Conservation (phyloP, 768 basidiomycete genomes). For the Leccinellum luteum region DNA sequence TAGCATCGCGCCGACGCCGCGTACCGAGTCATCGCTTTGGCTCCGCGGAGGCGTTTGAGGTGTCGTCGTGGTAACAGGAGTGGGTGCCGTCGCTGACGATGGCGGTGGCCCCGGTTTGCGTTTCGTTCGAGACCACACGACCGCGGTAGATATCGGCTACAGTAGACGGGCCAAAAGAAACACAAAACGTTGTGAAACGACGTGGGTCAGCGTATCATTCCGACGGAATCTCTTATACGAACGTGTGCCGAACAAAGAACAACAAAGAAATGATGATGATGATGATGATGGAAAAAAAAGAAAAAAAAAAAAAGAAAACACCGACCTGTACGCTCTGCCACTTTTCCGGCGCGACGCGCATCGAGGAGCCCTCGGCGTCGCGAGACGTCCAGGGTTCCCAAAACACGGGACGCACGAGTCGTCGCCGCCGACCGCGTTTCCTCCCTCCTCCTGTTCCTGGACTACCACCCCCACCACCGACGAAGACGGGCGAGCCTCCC, state of each 20-base stretch:
- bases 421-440: slow-evolving; percentile 19
- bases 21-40: neutral
- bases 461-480: neutral
- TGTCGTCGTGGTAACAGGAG: neutral
- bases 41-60: neutral
- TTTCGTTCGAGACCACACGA: slow-evolving; percentile 17
- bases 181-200: neutral
- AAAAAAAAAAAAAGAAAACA: neutral
- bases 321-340: slow-evolving; percentile 27
- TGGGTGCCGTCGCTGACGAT: neutral
- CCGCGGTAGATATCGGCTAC: slow-evolving; percentile 24
- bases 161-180: neutral
- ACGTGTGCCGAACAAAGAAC: neutral
- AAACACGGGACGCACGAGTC: slow-evolving; percentile 16
- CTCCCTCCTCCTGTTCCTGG: neutral
- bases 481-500: neutral
- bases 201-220: neutral
- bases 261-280: too few species aligned
- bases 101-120: neutral
- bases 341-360: neutral
- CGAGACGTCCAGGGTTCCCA: slow-evolving; percentile 20
- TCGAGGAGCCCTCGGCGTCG: neutral
- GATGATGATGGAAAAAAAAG: neutral
- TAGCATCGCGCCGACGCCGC: slow-evolving; percentile 1
- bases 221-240: neutral